A percentile compares a stretch with the other conserved stretches of the same genome.
Conservation (phyloP, 2,329 filamentous ascomycete genomes). For the Magnaporthales sp. region DNA sequence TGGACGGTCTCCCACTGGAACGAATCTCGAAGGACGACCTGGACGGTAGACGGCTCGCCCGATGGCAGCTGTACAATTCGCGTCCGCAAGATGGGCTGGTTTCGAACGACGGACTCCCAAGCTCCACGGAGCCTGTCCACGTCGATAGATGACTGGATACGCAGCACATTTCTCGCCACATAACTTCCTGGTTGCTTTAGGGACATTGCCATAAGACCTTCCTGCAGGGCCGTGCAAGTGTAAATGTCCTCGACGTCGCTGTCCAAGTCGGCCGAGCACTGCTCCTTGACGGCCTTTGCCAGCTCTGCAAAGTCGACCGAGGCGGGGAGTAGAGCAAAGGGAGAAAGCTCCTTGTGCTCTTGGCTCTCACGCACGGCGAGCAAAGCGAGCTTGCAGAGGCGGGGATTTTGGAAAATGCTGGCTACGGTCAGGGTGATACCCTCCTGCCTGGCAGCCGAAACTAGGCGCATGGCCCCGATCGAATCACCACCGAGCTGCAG, state of each 20-base stretch:
- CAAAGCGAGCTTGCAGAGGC: conserved; percentile 6
- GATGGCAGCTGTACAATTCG: conserved; percentile 11
- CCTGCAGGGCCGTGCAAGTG: conserved; percentile 16
- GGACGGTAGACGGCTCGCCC: background rate
- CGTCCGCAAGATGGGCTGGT: conserved; percentile 11
- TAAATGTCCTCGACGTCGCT: conserved; percentile 11
- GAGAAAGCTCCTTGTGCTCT: background rate
- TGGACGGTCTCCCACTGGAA: background rate
- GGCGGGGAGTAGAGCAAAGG: background rate
- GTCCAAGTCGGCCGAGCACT: background rate
- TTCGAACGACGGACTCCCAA: conserved; percentile 10
- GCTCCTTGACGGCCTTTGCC: background rate
- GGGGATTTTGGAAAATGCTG: conserved; percentile 4
- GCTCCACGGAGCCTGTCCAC: background rate
- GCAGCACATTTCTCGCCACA: conserved; percentile 12
- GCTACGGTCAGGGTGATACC: conserved; percentile 4
- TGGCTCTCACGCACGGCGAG: conserved; percentile 9
- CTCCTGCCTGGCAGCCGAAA: conserved; percentile 4
- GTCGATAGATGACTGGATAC: conserved; percentile 5
- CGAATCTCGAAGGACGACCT: conserved; percentile 1
- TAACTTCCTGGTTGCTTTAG: conserved; percentile 5
- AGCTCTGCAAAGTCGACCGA: background rate
- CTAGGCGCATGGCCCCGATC: conserved; percentile 11
- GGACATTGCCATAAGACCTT: conserved; percentile 10
- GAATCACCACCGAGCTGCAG: conserved; percentile 12